These are phyloP conservation scores for Naganishia friedmannii DNA, from an alignment of 768 basidiomycete genomes.

Conservation along the genomic window DNA sequence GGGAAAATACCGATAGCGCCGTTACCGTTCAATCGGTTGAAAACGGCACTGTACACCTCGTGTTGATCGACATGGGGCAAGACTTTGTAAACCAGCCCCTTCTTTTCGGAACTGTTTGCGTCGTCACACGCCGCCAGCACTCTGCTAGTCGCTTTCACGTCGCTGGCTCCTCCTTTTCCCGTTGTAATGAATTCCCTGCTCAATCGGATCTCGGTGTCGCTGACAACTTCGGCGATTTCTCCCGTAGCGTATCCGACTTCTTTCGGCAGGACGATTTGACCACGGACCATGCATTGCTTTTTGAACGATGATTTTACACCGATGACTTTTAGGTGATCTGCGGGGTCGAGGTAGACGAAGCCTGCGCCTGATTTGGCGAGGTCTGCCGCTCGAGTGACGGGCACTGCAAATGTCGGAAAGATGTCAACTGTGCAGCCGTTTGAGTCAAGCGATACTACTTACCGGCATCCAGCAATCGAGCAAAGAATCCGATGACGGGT, in stretches of 20 bases:
- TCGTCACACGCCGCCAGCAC: slow-evolving; percentile 55
- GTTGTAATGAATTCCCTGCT: slow-evolving; percentile 44
- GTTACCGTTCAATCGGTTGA: slow-evolving; percentile 75
- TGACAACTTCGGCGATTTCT: slow-evolving; percentile 82
- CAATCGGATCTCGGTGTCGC: slow-evolving; percentile 70
- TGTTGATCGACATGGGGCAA: slow-evolving; percentile 89
- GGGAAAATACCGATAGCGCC: slow-evolving; percentile 96
- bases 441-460: slow-evolving; percentile 49
- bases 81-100: slow-evolving; percentile 73
- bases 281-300: slow-evolving; percentile 68
- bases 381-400: slow-evolving; percentile 88
- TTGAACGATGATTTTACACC: slow-evolving; percentile 79
- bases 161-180: slow-evolving; percentile 47
- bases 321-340: slow-evolving; percentile 75
- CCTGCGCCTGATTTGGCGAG: slow-evolving; percentile 73
- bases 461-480: slow-evolving; percentile 84
- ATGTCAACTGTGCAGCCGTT: background rate
- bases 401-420: slow-evolving; percentile 60
- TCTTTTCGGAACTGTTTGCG: slow-evolving; percentile 58
- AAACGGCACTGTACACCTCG: slow-evolving; percentile 91
- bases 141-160: slow-evolving; percentile 46
- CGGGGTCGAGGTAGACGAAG: slow-evolving; percentile 64
- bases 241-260: slow-evolving; percentile 70
- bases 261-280: slow-evolving; percentile 85
- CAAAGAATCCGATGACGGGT: slow-evolving; percentile 73